Conservation (phyloP, 352 stramenopile genomes). For the Phytopythium delawarense region DNA sequence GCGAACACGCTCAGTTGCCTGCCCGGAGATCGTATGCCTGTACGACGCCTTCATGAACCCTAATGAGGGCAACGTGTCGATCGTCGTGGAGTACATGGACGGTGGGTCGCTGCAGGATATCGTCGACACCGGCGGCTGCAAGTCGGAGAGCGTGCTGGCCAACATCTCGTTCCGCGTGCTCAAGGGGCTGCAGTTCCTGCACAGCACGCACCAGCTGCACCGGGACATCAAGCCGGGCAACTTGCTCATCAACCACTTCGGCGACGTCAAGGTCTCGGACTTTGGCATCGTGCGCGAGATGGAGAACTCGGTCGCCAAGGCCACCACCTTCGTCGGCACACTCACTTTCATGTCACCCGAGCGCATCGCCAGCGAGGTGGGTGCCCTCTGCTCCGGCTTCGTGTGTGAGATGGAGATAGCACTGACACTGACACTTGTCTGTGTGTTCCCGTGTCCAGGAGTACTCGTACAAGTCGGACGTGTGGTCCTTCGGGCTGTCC, state of each 20-base stretch:
- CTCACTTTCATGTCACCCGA: constrained; percentile 94
- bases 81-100: constrained; percentile 96
- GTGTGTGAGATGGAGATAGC: not conserved
- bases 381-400: not conserved
- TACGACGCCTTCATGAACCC: constrained; percentile 94
- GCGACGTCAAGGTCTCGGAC: constrained; percentile 88
- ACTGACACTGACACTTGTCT: not conserved
- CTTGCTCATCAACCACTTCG: constrained; percentile 91
- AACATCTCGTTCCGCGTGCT: constrained; percentile 88
- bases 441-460: constrained; percentile 25
- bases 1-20: constrained; percentile 34
- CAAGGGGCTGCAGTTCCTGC: constrained; percentile 87
- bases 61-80: constrained; percentile 88
- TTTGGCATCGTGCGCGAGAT: constrained; percentile 85
- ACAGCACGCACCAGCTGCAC: constrained; percentile 88
- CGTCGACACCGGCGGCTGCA: constrained; percentile 85
- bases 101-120: constrained; percentile 93
- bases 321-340: constrained; percentile 90
- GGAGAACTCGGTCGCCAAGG: constrained; percentile 83
- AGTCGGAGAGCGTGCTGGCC: constrained; percentile 83
- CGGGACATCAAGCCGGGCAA: constrained; percentile 95
- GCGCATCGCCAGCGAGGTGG: constrained; percentile 84
- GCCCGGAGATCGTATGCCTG: constrained; percentile 86
- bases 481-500: constrained; percentile 83
- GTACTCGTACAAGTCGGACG: constrained; percentile 87